These are phyloP conservation scores for Rhododendron ferrugineum DNA, from an alignment of 148 eudicot genomes.

Conservation along the genomic window DNA sequence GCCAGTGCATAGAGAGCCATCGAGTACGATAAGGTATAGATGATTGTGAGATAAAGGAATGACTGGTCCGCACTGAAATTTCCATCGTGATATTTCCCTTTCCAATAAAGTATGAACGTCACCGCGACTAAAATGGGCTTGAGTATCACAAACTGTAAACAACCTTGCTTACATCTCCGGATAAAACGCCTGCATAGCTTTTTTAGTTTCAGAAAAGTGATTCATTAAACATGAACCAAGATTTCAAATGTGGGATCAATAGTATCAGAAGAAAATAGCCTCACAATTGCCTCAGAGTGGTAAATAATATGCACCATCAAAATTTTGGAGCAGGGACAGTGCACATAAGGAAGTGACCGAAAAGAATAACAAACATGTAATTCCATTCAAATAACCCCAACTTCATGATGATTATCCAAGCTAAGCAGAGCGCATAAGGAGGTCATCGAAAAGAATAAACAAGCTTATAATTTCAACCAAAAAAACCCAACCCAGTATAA, in stretches of 20 bases:
- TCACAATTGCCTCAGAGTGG: neutral
- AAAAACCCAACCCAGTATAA: neutral
- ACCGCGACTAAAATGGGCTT: conserved; percentile 81
- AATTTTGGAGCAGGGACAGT: neutral
- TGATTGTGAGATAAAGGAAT: conserved; percentile 87
- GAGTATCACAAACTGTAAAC: conserved; percentile 95
- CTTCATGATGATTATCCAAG: neutral
- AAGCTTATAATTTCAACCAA: neutral
- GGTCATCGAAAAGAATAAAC: neutral
- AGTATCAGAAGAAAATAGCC: neutral
- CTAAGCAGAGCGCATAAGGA: neutral
- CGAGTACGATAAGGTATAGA: conserved; percentile 82
- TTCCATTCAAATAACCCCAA: neutral
- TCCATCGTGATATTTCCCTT: conserved; percentile 90
- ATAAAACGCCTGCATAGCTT: conserved; percentile 77
- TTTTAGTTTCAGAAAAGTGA: conserved; percentile 9
- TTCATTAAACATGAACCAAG: conserved; percentile 2
- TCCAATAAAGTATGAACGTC: conserved; percentile 78
- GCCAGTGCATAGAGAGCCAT: conserved; percentile 88
- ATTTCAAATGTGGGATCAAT: neutral
- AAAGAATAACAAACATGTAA: neutral
- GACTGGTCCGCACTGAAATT: conserved; percentile 83
- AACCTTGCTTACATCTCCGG: conserved; percentile 95
- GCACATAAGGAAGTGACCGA: neutral
- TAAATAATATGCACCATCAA: neutral